Evolutionary conservation across 2,329 filamentous ascomycete genomes (phyloP).

Genomic region (Alternaria tenuissima): DNA sequence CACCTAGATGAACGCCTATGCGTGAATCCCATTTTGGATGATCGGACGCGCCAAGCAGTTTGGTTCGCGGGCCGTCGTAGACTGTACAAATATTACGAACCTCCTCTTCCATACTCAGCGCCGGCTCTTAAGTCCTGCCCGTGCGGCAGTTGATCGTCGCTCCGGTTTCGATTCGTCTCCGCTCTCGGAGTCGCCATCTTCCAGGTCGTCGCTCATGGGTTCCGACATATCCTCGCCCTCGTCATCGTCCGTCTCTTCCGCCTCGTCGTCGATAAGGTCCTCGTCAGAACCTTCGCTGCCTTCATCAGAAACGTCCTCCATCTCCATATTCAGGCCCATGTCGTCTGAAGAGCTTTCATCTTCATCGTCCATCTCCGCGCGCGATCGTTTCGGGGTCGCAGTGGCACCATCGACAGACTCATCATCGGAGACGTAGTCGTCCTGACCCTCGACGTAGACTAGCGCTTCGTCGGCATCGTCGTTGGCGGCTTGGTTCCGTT

Average conservation of each 20-base stretch:
- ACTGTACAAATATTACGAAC: constrained; percentile 15
- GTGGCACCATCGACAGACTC: constrained; percentile 52
- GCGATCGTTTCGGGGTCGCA: constrained; percentile 34
- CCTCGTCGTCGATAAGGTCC: constrained; percentile 61
- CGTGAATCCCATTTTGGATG: constrained; percentile 15
- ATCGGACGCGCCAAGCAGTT: constrained; percentile 10
- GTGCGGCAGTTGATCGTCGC: constrained; percentile 45
- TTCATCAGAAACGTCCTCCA: constrained; percentile 55
- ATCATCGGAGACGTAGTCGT: constrained; percentile 64
- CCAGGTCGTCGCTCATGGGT: constrained; percentile 56
- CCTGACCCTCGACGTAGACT: constrained; percentile 87
- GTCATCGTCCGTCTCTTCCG: constrained; percentile 58
- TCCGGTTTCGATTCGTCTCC: constrained; percentile 52
- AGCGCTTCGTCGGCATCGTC: constrained; percentile 73
- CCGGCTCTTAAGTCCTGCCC: constrained; percentile 42
- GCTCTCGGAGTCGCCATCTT: constrained; percentile 55
- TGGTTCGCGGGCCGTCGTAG: constrained; percentile 7
- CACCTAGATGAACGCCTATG: constrained; percentile 9
- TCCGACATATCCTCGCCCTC: constrained; percentile 58
- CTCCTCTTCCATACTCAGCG: constrained; percentile 23
- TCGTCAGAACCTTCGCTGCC: constrained; percentile 53
- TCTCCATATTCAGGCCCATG: constrained; percentile 61
- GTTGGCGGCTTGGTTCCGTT: constrained; percentile 68
- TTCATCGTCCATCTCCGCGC: constrained; percentile 37
- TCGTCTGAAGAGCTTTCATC: constrained; percentile 63